Evolutionary conservation across 805 yeast genomes (phyloP), one percentile per base, ranked within the genome.

Genomic region (Teunomyces tritomae): DNA sequence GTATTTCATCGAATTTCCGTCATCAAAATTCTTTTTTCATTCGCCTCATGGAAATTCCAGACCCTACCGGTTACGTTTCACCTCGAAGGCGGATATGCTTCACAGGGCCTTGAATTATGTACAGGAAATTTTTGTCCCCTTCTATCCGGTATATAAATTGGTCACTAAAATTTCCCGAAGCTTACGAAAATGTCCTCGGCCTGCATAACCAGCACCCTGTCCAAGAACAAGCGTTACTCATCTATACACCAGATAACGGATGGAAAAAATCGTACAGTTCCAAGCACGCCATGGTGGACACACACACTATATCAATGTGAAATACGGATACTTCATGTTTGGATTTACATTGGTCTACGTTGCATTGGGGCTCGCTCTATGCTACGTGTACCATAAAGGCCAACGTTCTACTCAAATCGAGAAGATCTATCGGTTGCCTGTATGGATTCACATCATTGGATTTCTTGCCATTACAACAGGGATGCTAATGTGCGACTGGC

Each of bases 301-400:
- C 24, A 74, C 74, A 33, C 90, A 85, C 57, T 72, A 54, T 47
- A 77, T 77, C 36, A 85, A 85, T 57, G 56, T 83, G 40, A 76
- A 77, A 43, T 85, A 79, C 57, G 94, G 92, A 0, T 79, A 81
- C 55, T 55, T 75, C 9, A 61, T 82, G 0, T 60, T 84, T 5
- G 56, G 67, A 0, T 46, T 79, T 3, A 67, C 83, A 1, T 41
- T 74, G 0, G 39, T 69, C 0, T 79, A 80, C 50, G 48, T 79
- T 0, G 24, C 62, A 0, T 57, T 63, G 20, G 56, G 80, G 9
- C 61, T 61, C n/a, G 40, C 64, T 1, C 52, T 73, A 10, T 60
- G 75, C 34, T 57, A 57, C 30, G 49, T 63, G 8, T 68, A 73
- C 49, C 53, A 64, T 24, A 57, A 61, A 28, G 40, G 40, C 29